These are phyloP conservation scores for Ogataea trehaloabstinens DNA, from an alignment of 805 yeast genomes.

Conservation along the genomic window DNA sequence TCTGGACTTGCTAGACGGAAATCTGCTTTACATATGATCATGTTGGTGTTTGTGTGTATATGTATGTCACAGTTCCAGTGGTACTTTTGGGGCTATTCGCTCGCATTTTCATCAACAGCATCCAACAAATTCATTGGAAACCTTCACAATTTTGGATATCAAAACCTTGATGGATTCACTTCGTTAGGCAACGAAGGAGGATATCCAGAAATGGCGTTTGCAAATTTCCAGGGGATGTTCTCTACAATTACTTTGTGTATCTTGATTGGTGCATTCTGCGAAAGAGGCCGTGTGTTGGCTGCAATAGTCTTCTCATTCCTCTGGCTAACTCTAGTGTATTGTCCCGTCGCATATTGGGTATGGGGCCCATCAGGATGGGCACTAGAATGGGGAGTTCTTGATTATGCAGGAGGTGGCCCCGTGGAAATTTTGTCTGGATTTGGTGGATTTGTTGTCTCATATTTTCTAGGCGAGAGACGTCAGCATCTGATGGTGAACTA, in stretches of 20 bases:
- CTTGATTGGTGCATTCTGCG: slow-evolving; percentile 89
- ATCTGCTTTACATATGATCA: slow-evolving; percentile 82
- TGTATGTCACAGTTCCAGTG: slow-evolving; percentile 70
- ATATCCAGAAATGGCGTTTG: slow-evolving; percentile 83
- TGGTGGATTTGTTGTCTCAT: slow-evolving; percentile 84
- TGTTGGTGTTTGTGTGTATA: slow-evolving; percentile 73
- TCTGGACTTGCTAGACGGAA: slow-evolving; percentile 89
- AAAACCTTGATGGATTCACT: slow-evolving; percentile 54
- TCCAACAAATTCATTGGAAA: slow-evolving; percentile 87
- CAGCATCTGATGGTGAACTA: slow-evolving; percentile 79
- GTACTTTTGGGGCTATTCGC: slow-evolving; percentile 98
- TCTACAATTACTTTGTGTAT: slow-evolving; percentile 89
- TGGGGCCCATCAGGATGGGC: slow-evolving; percentile 98
- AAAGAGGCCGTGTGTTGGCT: slow-evolving; percentile 87
- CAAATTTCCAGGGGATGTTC: slow-evolving; percentile 88
- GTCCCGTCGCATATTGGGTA: slow-evolving; percentile 94
- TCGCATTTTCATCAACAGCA: slow-evolving; percentile 81
- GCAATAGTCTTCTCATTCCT: slow-evolving; percentile 75
- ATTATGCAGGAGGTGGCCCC: slow-evolving; percentile 98
- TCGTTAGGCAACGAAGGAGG: slow-evolving; percentile 27
- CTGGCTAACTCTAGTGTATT: slow-evolving; percentile 90
- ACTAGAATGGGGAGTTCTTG: slow-evolving; percentile 83
- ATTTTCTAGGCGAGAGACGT: slow-evolving; percentile 72
- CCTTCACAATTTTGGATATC: slow-evolving; percentile 76
- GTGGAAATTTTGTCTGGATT: slow-evolving; percentile 92